Evolutionary conservation across 2,329 filamentous ascomycete species (phyloP).

Genomic region (Apiospora aurea): DNA sequence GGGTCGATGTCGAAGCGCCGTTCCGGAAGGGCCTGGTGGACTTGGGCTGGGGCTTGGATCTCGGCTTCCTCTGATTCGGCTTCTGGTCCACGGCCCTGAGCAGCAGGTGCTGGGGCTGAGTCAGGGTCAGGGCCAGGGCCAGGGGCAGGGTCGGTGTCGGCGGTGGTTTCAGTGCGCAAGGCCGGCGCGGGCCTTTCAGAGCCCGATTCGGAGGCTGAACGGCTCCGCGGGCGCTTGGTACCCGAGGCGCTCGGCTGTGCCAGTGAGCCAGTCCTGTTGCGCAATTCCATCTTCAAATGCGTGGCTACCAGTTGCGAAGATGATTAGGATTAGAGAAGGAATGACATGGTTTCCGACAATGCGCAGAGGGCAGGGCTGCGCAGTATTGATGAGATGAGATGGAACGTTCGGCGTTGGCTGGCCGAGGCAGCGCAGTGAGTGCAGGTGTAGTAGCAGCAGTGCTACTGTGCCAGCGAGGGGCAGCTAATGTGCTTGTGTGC

Average conservation of each 20-base stretch:
- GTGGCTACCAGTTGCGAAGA: background rate
- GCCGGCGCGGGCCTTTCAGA: background rate
- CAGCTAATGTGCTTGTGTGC: too few species aligned
- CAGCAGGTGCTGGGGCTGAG: too few species aligned
- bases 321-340: background rate
- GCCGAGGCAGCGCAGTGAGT: too few species aligned
- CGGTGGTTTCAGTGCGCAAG: background rate
- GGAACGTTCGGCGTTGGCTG: background rate
- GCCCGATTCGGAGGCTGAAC: background rate
- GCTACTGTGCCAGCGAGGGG: background rate
- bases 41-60: background rate
- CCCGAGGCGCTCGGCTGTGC: background rate
- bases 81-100: background rate
- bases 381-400: background rate
- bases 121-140: too few species aligned
- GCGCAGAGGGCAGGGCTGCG: background rate
- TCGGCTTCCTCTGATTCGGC: background rate
- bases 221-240: slow-evolving; percentile 4
- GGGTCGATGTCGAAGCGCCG: slow-evolving; percentile 18
- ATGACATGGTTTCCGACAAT: background rate
- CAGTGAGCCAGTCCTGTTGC: background rate
- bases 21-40: background rate
- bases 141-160: too few species aligned
- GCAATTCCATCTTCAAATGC: background rate
- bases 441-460: background rate